Base-by-base conservation (phyloP, 129 eudicot genomes). In the Artemisia annua region DNA sequence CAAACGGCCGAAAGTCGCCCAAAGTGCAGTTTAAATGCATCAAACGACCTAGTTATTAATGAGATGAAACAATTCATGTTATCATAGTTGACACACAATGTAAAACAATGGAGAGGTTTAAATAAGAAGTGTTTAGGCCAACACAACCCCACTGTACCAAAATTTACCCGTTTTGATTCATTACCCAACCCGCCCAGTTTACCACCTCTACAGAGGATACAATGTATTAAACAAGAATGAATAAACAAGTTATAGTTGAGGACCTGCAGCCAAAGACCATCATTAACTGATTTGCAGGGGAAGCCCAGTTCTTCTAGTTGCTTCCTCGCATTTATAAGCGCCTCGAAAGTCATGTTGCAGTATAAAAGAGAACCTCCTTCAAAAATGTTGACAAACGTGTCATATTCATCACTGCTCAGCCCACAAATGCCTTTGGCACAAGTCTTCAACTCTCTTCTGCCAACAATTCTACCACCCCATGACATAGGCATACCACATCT, bases 191-290 rank as follows among this genome's bases (percentile, higher is more conserved):
- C 10, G 3, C 46, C 48, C 53, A 59, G 13, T 59, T 57, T 11
- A 5, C 13, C 49, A 48, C 57, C 28, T 46, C 35, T 18, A 58
- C 16, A 79, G 4, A 20, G 3, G 46, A 65, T 72, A 72, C 78
- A 17, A 14, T 30, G 53, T 15, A 35, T 30, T 30, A 53, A 30
- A 63, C 32, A 61, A 63, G 39, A 48, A 30, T 16, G 35, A 80
- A 30, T 15, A 39, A 67, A 61, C 46, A 62, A 49, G 70, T 43
- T 49, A 12, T 32, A 54, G 82, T 61, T 72, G 19, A 63, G 52
- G n/a, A 94, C 99, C 99, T 94, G 99, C 72, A 94, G 84, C 99
- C 99, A 94, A 53, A 94, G 90, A 78, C 93, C 96, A 79, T 94
- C 99, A 74, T 90, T 90, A 76, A 94, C 97, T 18, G 97, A 90